phyloP scores from a whole-genome alignment of 1,284 basidiomycete genomes.

The Trichosporon asahii region DNA sequence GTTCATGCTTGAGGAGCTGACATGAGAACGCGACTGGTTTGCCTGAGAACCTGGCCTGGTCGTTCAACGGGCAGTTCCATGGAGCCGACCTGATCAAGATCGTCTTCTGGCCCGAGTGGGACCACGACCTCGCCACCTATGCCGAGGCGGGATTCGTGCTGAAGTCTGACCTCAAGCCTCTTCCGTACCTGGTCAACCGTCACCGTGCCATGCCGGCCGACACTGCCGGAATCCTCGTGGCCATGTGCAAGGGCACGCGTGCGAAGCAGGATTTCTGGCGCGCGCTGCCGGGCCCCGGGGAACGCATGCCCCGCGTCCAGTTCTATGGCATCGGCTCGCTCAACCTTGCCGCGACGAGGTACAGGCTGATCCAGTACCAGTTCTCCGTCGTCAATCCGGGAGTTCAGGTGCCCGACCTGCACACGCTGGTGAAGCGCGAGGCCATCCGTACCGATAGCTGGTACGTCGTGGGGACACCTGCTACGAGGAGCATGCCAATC shows the following conservation, averaged over 20 bases:
- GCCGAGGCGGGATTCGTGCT: background rate
- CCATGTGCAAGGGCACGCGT: background rate
- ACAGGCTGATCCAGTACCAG: background rate
- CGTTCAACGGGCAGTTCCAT: background rate
- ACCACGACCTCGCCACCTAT: background rate
- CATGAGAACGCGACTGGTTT: background rate
- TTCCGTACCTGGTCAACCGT: background rate
- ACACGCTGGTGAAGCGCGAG: background rate
- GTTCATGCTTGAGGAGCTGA: background rate
- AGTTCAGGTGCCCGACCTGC: background rate
- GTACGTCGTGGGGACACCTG: background rate
- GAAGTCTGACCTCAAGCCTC: background rate
- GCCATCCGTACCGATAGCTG: too few relatives aligned
- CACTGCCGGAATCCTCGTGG: background rate
- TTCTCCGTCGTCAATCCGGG: too few relatives aligned
- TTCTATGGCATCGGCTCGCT: background rate
- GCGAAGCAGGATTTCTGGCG: background rate
- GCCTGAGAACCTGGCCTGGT: background rate
- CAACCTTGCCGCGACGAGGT: background rate
- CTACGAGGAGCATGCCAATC: background rate
- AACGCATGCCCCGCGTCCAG: background rate
- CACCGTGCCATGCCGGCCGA: background rate
- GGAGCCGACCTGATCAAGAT: background rate
- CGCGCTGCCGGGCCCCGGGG: too few relatives aligned
- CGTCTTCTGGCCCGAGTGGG: constrained; percentile 10